Evolutionary conservation across 331 rosid species (phyloP).

Genomic region (Saraca asoca): DNA sequence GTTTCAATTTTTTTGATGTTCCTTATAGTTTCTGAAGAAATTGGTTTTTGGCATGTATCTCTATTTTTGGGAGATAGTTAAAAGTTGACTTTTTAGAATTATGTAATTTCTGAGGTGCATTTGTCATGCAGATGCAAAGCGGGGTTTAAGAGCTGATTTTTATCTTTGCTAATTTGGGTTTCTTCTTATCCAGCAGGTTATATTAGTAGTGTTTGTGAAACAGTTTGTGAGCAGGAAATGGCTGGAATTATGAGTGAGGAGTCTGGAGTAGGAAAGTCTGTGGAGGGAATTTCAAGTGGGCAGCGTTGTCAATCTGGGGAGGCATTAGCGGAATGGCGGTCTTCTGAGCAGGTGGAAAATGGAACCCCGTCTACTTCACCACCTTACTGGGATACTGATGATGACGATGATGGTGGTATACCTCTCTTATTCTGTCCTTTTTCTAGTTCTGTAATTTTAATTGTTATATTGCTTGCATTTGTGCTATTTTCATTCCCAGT

Average conservation of each 20-base stretch:
- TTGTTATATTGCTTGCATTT: background rate
- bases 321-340: slow-evolving; percentile 90
- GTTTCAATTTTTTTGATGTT: slow-evolving; percentile 17
- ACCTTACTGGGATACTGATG: slow-evolving; percentile 89
- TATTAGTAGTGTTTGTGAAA: slow-evolving; percentile 43
- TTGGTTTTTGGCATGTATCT: background rate
- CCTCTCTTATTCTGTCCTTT: background rate
- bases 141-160: slow-evolving; percentile 29
- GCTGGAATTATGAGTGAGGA: slow-evolving; percentile 79
- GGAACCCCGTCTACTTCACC: slow-evolving; percentile 92
- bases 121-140: slow-evolving; percentile 25
- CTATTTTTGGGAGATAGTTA: background rate
- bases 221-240: slow-evolving; percentile 56
- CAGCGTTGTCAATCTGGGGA: slow-evolving; percentile 79
- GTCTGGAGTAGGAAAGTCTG: slow-evolving; percentile 74
- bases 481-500: slow-evolving; percentile 12
- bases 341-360: slow-evolving; percentile 95
- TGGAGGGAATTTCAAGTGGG: slow-evolving; percentile 78
- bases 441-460: background rate
- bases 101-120: slow-evolving; percentile 4
- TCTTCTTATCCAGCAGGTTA: slow-evolving; percentile 42
- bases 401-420: slow-evolving; percentile 76
- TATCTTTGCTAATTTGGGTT: slow-evolving; percentile 9
- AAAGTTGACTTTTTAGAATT: slow-evolving; percentile 8
- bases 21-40: background rate